Conservation (phyloP, 1,284 basidiomycete genomes). For the Wallemia mellicola region DNA sequence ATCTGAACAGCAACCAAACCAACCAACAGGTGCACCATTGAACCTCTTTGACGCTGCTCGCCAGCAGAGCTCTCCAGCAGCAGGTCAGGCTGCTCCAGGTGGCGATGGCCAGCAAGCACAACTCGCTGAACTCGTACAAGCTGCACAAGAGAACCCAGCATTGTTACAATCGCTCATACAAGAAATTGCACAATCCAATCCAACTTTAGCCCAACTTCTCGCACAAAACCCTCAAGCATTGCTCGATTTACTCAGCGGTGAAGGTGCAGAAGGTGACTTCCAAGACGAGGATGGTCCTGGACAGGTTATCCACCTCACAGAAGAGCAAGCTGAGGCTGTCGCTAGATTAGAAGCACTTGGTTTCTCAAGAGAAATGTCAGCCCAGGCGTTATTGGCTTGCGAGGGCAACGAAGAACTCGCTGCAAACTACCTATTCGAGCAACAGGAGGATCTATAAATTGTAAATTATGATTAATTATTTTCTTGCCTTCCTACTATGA, state of each 20-base stretch:
- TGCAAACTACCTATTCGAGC: not conserved
- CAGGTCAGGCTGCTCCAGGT: constrained; percentile 3
- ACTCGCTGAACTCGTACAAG: constrained; percentile 14
- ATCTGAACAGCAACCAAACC: constrained; percentile 9
- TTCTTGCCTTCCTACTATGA: constrained; percentile 1
- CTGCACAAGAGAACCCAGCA: constrained; percentile 43
- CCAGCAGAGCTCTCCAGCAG: constrained; percentile 7
- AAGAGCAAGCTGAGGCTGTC: not conserved
- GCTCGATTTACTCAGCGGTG: constrained; percentile 27
- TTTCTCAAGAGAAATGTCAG: not conserved
- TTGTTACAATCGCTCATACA: constrained; percentile 50
- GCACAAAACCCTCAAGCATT: constrained; percentile 39
- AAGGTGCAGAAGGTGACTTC: constrained; percentile 19
- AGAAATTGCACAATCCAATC: constrained; percentile 43
- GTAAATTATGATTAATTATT: not conserved
- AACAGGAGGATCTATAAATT: not conserved
- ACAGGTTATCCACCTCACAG: not conserved
- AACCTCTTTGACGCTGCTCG: constrained; percentile 11
- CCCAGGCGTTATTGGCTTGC: not conserved
- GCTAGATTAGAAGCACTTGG: not conserved
- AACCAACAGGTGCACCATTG: constrained; percentile 1
- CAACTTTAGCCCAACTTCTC: constrained; percentile 34
- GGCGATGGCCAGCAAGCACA: constrained; percentile 16
- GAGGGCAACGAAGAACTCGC: not conserved
- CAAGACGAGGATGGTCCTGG: constrained; percentile 6